Conservation (phyloP, 2,329 filamentous ascomycete species). For the Harringtonia lauricola region DNA sequence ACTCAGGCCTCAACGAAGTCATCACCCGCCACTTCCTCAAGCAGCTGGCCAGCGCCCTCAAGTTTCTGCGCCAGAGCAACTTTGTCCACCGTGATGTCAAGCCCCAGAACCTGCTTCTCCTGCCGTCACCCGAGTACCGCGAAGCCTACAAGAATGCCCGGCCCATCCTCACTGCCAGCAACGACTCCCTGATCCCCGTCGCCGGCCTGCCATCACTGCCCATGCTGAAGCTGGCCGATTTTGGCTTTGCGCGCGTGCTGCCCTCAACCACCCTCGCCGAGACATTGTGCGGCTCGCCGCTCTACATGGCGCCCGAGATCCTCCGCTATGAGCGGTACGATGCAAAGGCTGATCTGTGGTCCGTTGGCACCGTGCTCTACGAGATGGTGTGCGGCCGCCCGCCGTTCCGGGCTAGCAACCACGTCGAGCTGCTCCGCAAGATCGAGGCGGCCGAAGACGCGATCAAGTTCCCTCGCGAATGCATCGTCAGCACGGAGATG, state of each 20-base stretch:
- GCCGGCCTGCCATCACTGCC: conserved; percentile 76
- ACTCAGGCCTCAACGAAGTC: conserved; percentile 91
- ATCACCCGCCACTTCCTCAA: conserved; percentile 92
- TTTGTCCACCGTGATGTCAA: conserved; percentile 96
- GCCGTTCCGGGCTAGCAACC: conserved; percentile 85
- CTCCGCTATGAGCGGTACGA: conserved; percentile 95
- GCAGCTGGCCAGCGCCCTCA: conserved; percentile 82
- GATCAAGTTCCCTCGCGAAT: conserved; percentile 71
- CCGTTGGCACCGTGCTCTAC: conserved; percentile 86
- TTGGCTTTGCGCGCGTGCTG: conserved; percentile 91
- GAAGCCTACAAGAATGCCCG: conserved; percentile 48
- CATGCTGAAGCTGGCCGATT: conserved; percentile 96
- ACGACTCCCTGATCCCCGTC: conserved; percentile 69
- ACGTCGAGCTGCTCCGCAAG: conserved; percentile 84
- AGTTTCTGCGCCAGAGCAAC: conserved; percentile 75
- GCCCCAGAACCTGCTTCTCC: conserved; percentile 86
- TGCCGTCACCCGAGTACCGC: conserved; percentile 67
- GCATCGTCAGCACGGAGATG: conserved; percentile 60
- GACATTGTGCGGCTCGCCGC: conserved; percentile 87
- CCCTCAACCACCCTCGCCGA: conserved; percentile 88
- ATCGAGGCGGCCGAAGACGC: conserved; percentile 83
- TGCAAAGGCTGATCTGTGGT: conserved; percentile 95
- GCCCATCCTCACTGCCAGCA: conserved; percentile 65
- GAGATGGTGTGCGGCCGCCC: conserved; percentile 90
- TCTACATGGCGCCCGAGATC: conserved; percentile 99